phyloP scores from a whole-genome alignment of 768 basidiomycete species.

The Krasilnikovozyma curviuscula region DNA sequence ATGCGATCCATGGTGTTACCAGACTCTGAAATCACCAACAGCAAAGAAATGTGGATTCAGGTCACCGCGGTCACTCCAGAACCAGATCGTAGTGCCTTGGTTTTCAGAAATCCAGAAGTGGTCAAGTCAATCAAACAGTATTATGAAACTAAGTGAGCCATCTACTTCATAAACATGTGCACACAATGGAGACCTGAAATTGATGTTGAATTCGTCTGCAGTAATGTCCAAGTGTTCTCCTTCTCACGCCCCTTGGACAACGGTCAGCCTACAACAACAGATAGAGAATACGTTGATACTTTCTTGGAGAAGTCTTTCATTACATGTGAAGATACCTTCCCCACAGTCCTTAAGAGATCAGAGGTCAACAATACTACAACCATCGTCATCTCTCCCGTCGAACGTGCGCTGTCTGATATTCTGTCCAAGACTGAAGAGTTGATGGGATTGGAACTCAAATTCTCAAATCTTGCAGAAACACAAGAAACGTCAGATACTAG shows the following conservation, averaged over 20 bases:
- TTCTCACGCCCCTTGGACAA: constrained; percentile 52
- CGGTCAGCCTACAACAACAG: constrained; percentile 20
- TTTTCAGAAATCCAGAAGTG: constrained; percentile 72
- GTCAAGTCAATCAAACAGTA: constrained; percentile 59
- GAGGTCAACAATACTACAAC: constrained; percentile 55
- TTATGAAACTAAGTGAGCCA: constrained; percentile 58
- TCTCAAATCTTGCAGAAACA: constrained; percentile 59
- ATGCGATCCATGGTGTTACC: constrained; percentile 57
- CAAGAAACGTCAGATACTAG: constrained; percentile 46
- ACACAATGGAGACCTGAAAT: neutral
- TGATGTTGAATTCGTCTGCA: constrained; percentile 21
- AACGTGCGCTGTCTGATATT: constrained; percentile 63
- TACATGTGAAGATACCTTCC: constrained; percentile 27
- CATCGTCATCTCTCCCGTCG: constrained; percentile 65
- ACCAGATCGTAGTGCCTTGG: constrained; percentile 51
- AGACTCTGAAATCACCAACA: constrained; percentile 56
- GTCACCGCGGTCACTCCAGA: constrained; percentile 70
- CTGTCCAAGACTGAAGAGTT: constrained; percentile 63
- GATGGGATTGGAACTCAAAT: constrained; percentile 45
- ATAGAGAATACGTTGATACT: constrained; percentile 14
- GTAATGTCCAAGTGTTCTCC: constrained; percentile 67
- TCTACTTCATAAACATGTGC: neutral
- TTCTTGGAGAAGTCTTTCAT: constrained; percentile 68
- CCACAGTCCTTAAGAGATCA: constrained; percentile 73
- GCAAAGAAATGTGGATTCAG: constrained; percentile 68